phyloP scores from a whole-genome alignment of 176 grass and related monocot species.

The Melocanna baccifera region DNA sequence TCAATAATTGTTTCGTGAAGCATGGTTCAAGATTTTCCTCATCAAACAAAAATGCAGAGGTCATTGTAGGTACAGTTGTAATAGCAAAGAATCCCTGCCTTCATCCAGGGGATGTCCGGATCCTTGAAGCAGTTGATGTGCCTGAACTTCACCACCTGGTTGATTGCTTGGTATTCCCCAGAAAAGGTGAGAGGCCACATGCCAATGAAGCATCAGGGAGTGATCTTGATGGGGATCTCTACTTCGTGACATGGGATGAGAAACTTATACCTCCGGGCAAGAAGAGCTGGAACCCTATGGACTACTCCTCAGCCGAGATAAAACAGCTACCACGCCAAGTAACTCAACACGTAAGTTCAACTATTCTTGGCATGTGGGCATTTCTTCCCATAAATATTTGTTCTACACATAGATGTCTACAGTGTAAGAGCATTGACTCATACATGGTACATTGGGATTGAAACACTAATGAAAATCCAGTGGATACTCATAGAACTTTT shows the following conservation, averaged over 20 bases:
- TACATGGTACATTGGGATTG: neutral
- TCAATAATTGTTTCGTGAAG: slow-evolving; percentile 70
- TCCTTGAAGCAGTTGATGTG: slow-evolving; percentile 84
- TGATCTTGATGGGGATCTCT: slow-evolving; percentile 90
- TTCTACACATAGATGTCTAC: neutral
- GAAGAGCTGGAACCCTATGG: slow-evolving; percentile 82
- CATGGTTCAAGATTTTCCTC: slow-evolving; percentile 52
- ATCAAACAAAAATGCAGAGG: slow-evolving; percentile 44
- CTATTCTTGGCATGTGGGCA: neutral
- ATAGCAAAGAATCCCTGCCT: slow-evolving; percentile 94
- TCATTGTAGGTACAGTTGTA: slow-evolving; percentile 68
- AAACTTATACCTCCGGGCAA: slow-evolving; percentile 75
- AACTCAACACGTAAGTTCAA: slow-evolving; percentile 39
- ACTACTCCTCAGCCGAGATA: slow-evolving; percentile 50
- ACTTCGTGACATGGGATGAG: slow-evolving; percentile 91
- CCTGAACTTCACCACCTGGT: slow-evolving; percentile 68
- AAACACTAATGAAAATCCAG: neutral
- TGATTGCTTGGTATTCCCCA: slow-evolving; percentile 88
- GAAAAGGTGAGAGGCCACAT: slow-evolving; percentile 85
- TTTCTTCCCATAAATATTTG: slow-evolving; percentile 4
- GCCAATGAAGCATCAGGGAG: slow-evolving; percentile 87
- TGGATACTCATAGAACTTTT: neutral
- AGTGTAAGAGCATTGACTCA: neutral
- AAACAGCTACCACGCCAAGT: slow-evolving; percentile 39
- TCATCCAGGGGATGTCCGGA: slow-evolving; percentile 83